A percentile compares a stretch with the other conserved stretches of the same genome.
Conservation (phyloP, 495 filamentous ascomycete species). For the Ramalina peruviana region DNA sequence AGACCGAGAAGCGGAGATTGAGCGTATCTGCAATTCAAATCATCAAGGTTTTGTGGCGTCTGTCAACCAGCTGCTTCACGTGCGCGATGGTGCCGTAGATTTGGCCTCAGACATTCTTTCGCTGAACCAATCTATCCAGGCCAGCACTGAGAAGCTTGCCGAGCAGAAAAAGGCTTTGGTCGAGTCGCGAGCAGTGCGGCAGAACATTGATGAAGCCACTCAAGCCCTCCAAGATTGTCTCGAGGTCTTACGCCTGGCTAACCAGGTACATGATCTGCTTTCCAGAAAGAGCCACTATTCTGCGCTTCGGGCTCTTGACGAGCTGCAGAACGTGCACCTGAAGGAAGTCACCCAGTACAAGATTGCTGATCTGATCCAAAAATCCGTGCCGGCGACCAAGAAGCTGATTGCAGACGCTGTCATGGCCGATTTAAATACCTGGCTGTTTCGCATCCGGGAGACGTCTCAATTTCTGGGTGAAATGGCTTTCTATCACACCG, state of each 20-base stretch:
- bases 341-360: conserved; percentile 88
- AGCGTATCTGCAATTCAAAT: conserved; percentile 85
- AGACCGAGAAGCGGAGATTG: conserved; percentile 82
- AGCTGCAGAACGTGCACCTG: conserved; percentile 90
- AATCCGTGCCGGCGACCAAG: conserved; percentile 84
- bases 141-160: conserved; percentile 86
- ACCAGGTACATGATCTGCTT: conserved; percentile 84
- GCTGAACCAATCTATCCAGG: conserved; percentile 86
- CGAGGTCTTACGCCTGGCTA: conserved; percentile 82
- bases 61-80: conserved; percentile 80
- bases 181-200: conserved; percentile 77
- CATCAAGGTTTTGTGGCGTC: conserved; percentile 93
- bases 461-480: conserved; percentile 91
- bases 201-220: conserved; percentile 91
- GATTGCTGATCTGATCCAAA: conserved; percentile 89
- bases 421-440: conserved; percentile 93
- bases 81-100: conserved; percentile 74
- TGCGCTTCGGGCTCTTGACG: conserved; percentile 83
- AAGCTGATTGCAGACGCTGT: conserved; percentile 89
- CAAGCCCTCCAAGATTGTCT: conserved; percentile 80
- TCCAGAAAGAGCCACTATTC: conserved; percentile 89
- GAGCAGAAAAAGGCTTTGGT: conserved; percentile 90
- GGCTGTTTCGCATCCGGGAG: conserved; percentile 92
- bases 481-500: conserved; percentile 92
- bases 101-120: conserved; percentile 85